Percentiles rank a stretch among this genome's conserved stretches.
phyloP scores from a whole-genome alignment of 306 rosid genomes.

The Cicer yamashitae region DNA sequence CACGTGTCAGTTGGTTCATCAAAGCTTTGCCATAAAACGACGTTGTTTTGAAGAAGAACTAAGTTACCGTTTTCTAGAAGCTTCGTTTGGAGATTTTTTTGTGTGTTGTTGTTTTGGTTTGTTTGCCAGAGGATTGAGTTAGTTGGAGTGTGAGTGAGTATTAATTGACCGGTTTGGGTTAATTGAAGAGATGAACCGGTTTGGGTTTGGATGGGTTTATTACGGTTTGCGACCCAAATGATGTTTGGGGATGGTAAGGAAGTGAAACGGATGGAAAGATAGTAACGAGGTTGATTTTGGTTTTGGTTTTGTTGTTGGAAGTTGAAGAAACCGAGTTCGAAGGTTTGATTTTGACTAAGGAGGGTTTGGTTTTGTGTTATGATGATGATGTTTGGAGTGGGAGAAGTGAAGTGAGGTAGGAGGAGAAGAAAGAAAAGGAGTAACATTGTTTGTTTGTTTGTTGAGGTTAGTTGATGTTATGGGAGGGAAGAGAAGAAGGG shows the following conservation, averaged over 20 bases:
- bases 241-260: slow-evolving; percentile 52
- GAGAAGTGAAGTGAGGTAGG: background rate
- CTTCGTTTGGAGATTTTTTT: background rate
- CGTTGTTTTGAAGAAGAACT: slow-evolving; percentile 43
- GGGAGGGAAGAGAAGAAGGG: background rate
- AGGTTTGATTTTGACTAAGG: slow-evolving; percentile 56
- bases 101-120: background rate
- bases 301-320: background rate
- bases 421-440: background rate
- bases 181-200: slow-evolving; percentile 47
- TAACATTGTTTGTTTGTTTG: slow-evolving; percentile 27
- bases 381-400: background rate
- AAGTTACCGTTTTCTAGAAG: slow-evolving; percentile 68
- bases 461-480: slow-evolving; percentile 16
- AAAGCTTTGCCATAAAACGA: slow-evolving; percentile 79
- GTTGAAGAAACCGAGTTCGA: slow-evolving; percentile 66
- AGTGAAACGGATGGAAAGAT: slow-evolving; percentile 62
- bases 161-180: slow-evolving; percentile 52
- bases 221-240: slow-evolving; percentile 81
- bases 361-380: slow-evolving; percentile 44
- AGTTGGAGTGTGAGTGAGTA: slow-evolving; percentile 48
- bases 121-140: slow-evolving; percentile 54
- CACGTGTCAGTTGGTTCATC: slow-evolving; percentile 78
- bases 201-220: slow-evolving; percentile 43
- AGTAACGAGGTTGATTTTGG: slow-evolving; percentile 38